These are phyloP conservation scores for Fusarium neocosmosporiellum DNA, from an alignment of 2,329 filamentous ascomycete species.

Conservation along the genomic window DNA sequence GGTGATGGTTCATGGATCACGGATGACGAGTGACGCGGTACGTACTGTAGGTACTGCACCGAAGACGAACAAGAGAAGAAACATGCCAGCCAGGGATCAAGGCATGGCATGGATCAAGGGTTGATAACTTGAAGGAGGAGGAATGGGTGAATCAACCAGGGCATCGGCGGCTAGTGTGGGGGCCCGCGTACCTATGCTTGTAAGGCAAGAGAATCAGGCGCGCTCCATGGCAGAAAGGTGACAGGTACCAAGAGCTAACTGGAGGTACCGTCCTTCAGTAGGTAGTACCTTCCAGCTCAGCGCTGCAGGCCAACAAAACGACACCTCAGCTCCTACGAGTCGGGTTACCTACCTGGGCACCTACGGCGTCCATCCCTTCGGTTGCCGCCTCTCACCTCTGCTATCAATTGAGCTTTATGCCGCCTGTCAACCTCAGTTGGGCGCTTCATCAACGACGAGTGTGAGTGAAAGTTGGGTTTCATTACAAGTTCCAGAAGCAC, in stretches of 20 bases:
- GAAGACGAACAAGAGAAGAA: constrained; percentile 17
- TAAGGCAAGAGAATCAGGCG: background rate
- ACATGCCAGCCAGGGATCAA: constrained; percentile 20
- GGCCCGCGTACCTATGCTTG: background rate
- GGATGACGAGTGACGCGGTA: background rate
- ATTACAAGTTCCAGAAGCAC: constrained; percentile 2
- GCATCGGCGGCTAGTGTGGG: constrained; percentile 24
- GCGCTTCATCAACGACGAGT: background rate
- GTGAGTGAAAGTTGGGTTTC: background rate
- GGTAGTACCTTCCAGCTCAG: background rate
- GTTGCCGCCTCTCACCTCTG: background rate
- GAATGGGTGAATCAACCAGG: constrained; percentile 15
- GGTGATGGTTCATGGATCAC: constrained; percentile 31
- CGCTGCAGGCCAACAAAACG: background rate
- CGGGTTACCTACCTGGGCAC: background rate
- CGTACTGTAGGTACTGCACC: background rate
- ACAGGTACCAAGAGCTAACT: background rate
- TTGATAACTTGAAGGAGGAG: constrained; percentile 5
- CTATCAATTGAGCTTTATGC: background rate
- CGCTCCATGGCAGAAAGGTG: background rate
- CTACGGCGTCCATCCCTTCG: background rate
- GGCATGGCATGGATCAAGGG: constrained; percentile 20
- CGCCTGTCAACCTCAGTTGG: background rate
- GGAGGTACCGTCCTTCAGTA: background rate
- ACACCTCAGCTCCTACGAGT: background rate